phyloP scores from a whole-genome alignment of 805 yeast genomes.

The Candida maltosa region DNA sequence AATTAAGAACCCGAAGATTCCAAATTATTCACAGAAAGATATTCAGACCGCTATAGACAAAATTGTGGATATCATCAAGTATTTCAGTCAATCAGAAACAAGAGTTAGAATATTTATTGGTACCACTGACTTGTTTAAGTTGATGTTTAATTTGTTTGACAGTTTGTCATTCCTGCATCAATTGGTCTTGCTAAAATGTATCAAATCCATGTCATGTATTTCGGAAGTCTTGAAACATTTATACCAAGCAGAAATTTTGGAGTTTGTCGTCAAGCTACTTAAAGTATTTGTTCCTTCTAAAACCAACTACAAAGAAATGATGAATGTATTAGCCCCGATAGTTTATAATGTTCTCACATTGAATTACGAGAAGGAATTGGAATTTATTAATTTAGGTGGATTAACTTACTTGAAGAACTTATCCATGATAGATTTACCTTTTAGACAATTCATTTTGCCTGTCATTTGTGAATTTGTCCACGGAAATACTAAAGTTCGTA shows the following conservation, averaged over 20 bases:
- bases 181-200: constrained; percentile 40
- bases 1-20: constrained; percentile 11
- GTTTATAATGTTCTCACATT: constrained; percentile 52
- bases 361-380: constrained; percentile 41
- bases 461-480: constrained; percentile 51
- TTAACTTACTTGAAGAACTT: constrained; percentile 43
- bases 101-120: constrained; percentile 39
- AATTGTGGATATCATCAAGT: constrained; percentile 34
- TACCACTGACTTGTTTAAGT: constrained; percentile 37
- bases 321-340: constrained; percentile 45
- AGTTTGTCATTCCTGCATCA: constrained; percentile 30
- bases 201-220: constrained; percentile 39
- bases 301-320: constrained; percentile 33
- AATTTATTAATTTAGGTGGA: constrained; percentile 45
- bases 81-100: constrained; percentile 45
- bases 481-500: constrained; percentile 38
- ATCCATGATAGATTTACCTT: constrained; percentile 36
- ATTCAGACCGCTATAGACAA: constrained; percentile 18
- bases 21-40: constrained; percentile 1
- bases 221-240: constrained; percentile 28
- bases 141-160: constrained; percentile 37
- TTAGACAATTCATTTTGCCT: constrained; percentile 52
- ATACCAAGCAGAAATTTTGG: constrained; percentile 40
- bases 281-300: constrained; percentile 23
- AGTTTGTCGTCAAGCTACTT: constrained; percentile 36